These are phyloP conservation scores for Ophiocordyceps sinensis DNA, from an alignment of 2,329 filamentous ascomycete genomes.

Conservation along the genomic window DNA sequence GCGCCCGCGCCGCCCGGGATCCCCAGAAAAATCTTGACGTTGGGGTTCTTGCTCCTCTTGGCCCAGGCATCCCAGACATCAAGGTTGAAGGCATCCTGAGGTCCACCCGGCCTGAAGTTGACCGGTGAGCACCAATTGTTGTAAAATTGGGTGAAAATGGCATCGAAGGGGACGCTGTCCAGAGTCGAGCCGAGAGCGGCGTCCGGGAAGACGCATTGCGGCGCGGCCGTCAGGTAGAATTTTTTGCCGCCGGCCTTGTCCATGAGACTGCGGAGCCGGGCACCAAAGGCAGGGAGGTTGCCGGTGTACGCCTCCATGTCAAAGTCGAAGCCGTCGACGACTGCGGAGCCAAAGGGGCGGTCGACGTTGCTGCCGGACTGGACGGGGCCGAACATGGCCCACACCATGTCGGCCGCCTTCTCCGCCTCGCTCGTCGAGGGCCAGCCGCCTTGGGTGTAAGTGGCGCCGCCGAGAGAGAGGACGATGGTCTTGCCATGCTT, in stretches of 20 bases:
- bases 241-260: constrained; percentile 36
- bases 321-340: constrained; percentile 64
- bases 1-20: constrained; percentile 40
- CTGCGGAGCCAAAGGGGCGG: constrained; percentile 51
- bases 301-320: constrained; percentile 50
- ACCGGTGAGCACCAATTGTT: constrained; percentile 52
- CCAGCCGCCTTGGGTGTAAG: constrained; percentile 57
- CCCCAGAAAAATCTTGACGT: constrained; percentile 48
- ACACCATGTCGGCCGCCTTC: constrained; percentile 45
- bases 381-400: constrained; percentile 55
- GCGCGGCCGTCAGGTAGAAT: constrained; percentile 50
- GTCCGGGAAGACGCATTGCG: constrained; percentile 56
- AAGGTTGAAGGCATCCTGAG: constrained; percentile 45
- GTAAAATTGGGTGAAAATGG: constrained; percentile 52
- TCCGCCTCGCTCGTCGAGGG: constrained; percentile 33
- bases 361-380: constrained; percentile 25
- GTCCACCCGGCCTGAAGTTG: constrained; percentile 30
- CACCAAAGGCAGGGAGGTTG: constrained; percentile 48
- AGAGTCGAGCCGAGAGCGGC: constrained; percentile 42
- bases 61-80: constrained; percentile 53
- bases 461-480: constrained; percentile 57
- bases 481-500: constrained; percentile 53
- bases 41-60: constrained; percentile 38
- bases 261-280: constrained; percentile 40
- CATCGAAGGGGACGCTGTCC: constrained; percentile 41